phyloP scores from a whole-genome alignment of 2,329 filamentous ascomycete species.

The Thermomyces lanuginosus region DNA sequence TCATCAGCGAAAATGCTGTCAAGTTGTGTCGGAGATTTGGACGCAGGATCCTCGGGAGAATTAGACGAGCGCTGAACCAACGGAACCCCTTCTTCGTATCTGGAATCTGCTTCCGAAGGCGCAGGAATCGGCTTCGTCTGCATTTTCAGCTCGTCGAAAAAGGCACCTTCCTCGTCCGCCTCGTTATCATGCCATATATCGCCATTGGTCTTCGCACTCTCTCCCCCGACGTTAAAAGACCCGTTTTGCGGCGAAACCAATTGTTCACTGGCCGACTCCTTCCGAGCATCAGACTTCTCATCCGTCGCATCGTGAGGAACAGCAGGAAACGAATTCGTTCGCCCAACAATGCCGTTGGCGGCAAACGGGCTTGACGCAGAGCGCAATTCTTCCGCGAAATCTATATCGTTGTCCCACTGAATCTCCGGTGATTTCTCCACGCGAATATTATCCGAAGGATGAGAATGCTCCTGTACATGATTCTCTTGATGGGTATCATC shows the following conservation, averaged over 20 bases:
- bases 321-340: constrained; percentile 10
- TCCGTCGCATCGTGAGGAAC: too few relatives aligned
- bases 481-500: too few relatives aligned
- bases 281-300: too few relatives aligned
- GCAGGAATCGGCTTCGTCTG: constrained; percentile 24
- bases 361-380: constrained; percentile 6
- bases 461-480: too few relatives aligned
- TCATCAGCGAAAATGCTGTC: constrained; percentile 23
- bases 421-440: constrained; percentile 2
- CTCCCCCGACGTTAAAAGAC: too few relatives aligned
- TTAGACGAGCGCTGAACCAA: constrained; percentile 32
- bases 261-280: too few relatives aligned
- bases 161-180: constrained; percentile 38
- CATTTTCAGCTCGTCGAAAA: constrained; percentile 40
- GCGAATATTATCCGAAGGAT: too few relatives aligned
- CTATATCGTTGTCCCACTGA: constrained; percentile 4
- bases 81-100: constrained; percentile 55
- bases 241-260: too few relatives aligned
- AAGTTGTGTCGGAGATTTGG: constrained; percentile 12
- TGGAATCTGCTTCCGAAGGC: constrained; percentile 34
- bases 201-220: constrained; percentile 7
- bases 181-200: constrained; percentile 31
- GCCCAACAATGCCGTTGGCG: constrained; percentile 5
- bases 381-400: constrained; percentile 1
- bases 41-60: constrained; percentile 11